These are phyloP conservation scores for Cenchrus americanus DNA, from an alignment of 176 grass and related monocot species.

Conservation along the genomic window DNA sequence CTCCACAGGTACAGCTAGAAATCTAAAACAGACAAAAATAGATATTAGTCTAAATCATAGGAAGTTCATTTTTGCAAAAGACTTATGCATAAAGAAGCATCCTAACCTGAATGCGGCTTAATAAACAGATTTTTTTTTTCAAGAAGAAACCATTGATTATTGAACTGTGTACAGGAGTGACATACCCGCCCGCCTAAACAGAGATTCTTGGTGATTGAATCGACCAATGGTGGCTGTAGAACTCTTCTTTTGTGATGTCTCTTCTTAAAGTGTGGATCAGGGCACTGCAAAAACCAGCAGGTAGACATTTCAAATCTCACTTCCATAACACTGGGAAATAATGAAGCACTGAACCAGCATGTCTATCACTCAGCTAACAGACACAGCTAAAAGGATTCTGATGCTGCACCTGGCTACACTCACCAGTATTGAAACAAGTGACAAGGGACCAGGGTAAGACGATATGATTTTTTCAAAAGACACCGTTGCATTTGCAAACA, in stretches of 20 bases:
- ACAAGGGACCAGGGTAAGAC: constrained; percentile 73
- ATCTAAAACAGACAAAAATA: not conserved
- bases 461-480: constrained; percentile 76
- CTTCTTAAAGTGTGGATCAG: constrained; percentile 95
- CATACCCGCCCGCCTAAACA: constrained; percentile 76
- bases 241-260: constrained; percentile 98
- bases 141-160: not conserved
- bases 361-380: not conserved
- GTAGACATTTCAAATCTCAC: not conserved
- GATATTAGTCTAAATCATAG: not conserved
- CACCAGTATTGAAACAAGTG: constrained; percentile 84
- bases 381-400: not conserved
- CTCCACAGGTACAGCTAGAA: not conserved
- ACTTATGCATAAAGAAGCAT: not conserved
- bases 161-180: not conserved
- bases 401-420: constrained; percentile 22
- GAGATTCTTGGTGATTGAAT: constrained; percentile 84
- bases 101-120: not conserved
- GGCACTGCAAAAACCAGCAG: constrained; percentile 61
- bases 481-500: constrained; percentile 88
- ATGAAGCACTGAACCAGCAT: constrained; percentile 1
- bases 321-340: constrained; percentile 3
- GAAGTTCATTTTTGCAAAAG: not conserved
- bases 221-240: constrained; percentile 63
- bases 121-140: not conserved